Percentiles rank a stretch among this genome's conserved stretches.
Conservation (phyloP, 1,139 yeast species). For the Suhomyces coccinellae region DNA sequence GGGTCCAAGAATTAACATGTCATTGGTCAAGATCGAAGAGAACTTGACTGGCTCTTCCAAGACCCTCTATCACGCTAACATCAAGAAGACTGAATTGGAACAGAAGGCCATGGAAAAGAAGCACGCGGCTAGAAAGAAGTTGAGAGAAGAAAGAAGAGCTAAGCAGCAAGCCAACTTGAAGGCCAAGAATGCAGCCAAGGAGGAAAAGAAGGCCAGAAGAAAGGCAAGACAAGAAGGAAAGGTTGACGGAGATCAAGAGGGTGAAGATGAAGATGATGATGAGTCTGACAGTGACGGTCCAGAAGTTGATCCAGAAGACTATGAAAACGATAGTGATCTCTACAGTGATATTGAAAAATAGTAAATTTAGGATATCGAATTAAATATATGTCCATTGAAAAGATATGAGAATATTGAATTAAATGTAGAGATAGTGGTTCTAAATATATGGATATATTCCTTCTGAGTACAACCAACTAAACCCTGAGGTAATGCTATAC, state of each 20-base stretch:
- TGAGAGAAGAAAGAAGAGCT: constrained; percentile 71
- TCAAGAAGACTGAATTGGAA: constrained; percentile 64
- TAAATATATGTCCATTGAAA: no score
- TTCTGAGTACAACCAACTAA: no score
- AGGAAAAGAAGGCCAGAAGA: constrained; percentile 72
- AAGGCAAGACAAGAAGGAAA: constrained; percentile 52
- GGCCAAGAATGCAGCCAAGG: constrained; percentile 72
- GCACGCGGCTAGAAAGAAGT: constrained; percentile 61
- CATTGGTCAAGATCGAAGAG: constrained; percentile 85
- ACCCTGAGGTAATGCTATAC: no score
- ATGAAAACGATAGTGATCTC: constrained; percentile 51
- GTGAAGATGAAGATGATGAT: constrained; percentile 19
- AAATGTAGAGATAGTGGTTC: no score
- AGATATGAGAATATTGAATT: not conserved
- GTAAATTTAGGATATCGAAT: not conserved
- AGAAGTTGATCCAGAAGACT: constrained; percentile 44
- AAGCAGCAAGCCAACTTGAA: constrained; percentile 79
- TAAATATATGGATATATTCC: no score
- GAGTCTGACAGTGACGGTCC: constrained; percentile 30
- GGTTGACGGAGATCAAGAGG: constrained; percentile 22
- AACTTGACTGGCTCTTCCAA: constrained; percentile 76
- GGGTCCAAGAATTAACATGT: constrained; percentile 85
- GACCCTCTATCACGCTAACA: constrained; percentile 75
- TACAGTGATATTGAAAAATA: constrained; percentile 34
- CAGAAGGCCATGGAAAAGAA: constrained; percentile 60